Evolutionary conservation across 169 alveolate species (phyloP), one percentile per base, ranked within the genome.

Genomic region (Babesia bigemina): DNA sequence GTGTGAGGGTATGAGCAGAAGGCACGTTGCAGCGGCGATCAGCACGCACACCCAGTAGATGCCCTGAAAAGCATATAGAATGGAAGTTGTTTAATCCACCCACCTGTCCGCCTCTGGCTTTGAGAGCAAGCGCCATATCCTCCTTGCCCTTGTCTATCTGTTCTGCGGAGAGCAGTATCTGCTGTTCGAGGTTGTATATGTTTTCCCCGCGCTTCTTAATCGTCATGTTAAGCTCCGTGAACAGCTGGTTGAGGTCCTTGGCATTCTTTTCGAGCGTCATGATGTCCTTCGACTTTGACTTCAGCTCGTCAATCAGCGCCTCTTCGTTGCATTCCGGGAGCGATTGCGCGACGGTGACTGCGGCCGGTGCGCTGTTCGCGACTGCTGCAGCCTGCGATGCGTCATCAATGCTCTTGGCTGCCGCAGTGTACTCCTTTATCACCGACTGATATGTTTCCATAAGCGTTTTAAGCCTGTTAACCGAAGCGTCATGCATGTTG

Each of bases 381-480:
- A 0, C 22, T 10, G 21, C 29, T 4, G 44, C 71, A 8, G 79
- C 53, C 19, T 79, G 26, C 4, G 70, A 17, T 3, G 6, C 50
- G 2, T 22, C 56, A 12, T 69, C 72, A 13, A 73, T 28, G 63
- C 26, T 72, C 60, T 72, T 81, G 8, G 88, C 79, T 4, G 71
- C 61, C 36, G 60, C 56, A 16, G 88, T 81, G 62, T 81, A 81
- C 48, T 81, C 88, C 58, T 65, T 81, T 4, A 81, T 50, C 17
- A 81, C 88, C 12, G 88, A 69, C 71, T 81, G 79, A 59, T 69
- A 81, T 7, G 88, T 81, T 56, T 81, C 88, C 50, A 81, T 72
- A 12, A 81, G 79, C 28, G 75, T 81, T 55, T 66, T 70, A 28
- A 81, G 73, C 74, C 76, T 81, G 63, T 81, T 81, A 0, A 81